These are phyloP conservation scores for Orychophragmus violaceus DNA, from an alignment of 345 rosid genomes.

Conservation along the genomic window DNA sequence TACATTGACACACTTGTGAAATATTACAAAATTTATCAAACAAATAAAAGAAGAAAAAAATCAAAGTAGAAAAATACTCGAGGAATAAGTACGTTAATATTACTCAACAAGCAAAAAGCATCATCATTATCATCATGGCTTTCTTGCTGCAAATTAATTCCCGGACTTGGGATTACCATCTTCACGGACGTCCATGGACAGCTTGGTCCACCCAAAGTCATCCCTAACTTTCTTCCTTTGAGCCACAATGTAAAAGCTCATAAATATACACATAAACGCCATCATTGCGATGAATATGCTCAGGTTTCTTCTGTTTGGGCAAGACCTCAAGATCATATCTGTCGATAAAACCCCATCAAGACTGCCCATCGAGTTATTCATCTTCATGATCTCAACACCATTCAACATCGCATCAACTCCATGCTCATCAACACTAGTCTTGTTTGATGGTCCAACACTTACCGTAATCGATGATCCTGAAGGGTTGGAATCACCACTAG, in stretches of 20 bases:
- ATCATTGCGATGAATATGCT: constrained; percentile 48
- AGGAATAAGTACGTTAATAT: constrained; percentile 21
- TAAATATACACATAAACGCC: constrained; percentile 55
- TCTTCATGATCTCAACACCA: constrained; percentile 86
- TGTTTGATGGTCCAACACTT: constrained; percentile 69
- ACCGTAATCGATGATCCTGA: constrained; percentile 37
- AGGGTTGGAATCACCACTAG: constrained; percentile 7
- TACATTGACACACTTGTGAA: neutral
- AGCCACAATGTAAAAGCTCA: constrained; percentile 42
- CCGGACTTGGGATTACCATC: constrained; percentile 27
- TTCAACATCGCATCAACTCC: constrained; percentile 66
- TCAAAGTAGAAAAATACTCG: neutral
- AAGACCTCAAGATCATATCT: constrained; percentile 43
- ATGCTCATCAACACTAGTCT: constrained; percentile 38
- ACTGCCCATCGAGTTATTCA: constrained; percentile 83
- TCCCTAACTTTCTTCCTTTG: constrained; percentile 38
- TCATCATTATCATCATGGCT: constrained; percentile 37
- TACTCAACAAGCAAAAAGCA: constrained; percentile 17
- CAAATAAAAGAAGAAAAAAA: constrained; percentile 1
- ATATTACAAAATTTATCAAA: constrained; percentile 37
- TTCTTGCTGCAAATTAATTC: constrained; percentile 23
- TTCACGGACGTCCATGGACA: constrained; percentile 45
- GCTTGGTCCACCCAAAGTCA: constrained; percentile 47
- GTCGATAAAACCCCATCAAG: constrained; percentile 53
- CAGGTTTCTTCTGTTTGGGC: constrained; percentile 39